phyloP scores from a whole-genome alignment of 208 protist species.

The Trichomonas tenax region DNA sequence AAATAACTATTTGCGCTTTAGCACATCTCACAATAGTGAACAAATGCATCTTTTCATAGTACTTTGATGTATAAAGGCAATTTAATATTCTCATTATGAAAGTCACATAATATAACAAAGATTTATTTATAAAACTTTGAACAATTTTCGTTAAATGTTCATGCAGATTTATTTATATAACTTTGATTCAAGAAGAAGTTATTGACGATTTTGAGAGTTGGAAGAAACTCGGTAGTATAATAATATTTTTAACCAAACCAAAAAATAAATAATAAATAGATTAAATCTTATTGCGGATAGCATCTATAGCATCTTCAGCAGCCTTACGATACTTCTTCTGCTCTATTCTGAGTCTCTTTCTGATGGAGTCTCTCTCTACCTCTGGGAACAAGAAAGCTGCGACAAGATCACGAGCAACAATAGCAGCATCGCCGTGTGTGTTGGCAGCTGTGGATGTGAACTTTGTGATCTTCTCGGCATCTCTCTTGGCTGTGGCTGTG shows the following conservation, averaged over 20 bases:
- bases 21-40: no score
- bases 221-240: no score
- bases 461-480: constrained; percentile 17
- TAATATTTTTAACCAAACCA: not conserved
- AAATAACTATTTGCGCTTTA: no score
- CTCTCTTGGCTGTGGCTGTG: not conserved
- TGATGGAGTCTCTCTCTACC: not conserved
- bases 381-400: constrained; percentile 18
- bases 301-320: not conserved
- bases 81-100: no score
- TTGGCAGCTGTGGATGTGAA: not conserved
- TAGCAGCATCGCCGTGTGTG: not conserved
- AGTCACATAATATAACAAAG: no score
- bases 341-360: constrained; percentile 4
- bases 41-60: no score
- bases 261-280: not conserved
- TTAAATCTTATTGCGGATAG: not conserved
- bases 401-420: not conserved
- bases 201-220: no score
- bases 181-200: no score
- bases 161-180: no score
- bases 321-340: not conserved
- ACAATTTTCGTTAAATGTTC: no score
- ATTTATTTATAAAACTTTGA: no score
- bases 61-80: no score